These are phyloP conservation scores for Rhytidiadelphus loreus DNA, from an alignment of 225 moss, liverwort and hornwort genomes.

Conservation along the genomic window DNA sequence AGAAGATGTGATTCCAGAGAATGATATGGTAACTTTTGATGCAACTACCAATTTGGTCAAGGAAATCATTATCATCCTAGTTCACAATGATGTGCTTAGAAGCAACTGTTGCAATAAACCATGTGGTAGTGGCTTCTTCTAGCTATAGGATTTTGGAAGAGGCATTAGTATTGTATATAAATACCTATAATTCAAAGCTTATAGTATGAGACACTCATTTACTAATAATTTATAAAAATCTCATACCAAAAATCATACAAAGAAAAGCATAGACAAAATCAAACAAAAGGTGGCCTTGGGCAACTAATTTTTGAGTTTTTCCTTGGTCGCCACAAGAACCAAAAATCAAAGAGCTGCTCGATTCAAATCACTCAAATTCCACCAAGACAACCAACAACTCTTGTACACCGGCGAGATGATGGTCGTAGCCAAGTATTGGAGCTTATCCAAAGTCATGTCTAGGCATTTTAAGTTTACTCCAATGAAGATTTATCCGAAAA, in stretches of 20 bases:
- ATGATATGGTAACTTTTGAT: accelerated
- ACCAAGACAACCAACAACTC: background rate
- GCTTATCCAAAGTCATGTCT: background rate
- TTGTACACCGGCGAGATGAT: background rate
- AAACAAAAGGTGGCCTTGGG: too few relatives aligned
- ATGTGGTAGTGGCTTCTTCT: background rate
- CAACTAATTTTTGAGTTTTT: too few relatives aligned
- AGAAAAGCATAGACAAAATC: too few relatives aligned
- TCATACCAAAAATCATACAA: too few relatives aligned
- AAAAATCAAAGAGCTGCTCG: accelerated
- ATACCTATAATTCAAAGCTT: too few relatives aligned
- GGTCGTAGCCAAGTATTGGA: background rate
- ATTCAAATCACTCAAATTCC: background rate
- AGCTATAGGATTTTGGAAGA: background rate
- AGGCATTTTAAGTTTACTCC: accelerated
- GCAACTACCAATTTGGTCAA: background rate
- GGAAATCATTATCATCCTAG: background rate
- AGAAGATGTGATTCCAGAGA: background rate
- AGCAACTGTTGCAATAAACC: background rate
- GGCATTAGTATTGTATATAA: too few relatives aligned
- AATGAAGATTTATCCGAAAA: background rate
- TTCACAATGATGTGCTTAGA: background rate
- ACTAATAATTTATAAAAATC: too few relatives aligned
- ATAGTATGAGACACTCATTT: too few relatives aligned
- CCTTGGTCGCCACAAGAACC: too few relatives aligned